These are phyloP conservation scores for Linum trigynum DNA, from an alignment of 345 rosid genomes.

Conservation along the genomic window DNA sequence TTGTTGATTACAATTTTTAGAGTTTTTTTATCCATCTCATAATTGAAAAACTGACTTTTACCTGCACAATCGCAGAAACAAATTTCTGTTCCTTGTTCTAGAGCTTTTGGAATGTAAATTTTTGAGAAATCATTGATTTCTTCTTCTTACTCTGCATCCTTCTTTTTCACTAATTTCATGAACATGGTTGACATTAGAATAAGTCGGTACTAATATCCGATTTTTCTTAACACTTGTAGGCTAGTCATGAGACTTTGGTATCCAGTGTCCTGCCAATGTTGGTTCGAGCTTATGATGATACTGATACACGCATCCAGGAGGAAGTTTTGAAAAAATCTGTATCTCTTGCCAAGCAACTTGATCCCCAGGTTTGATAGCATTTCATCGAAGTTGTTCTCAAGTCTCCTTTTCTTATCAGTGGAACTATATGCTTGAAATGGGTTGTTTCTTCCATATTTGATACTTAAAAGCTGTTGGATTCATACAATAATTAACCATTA, in stretches of 20 bases:
- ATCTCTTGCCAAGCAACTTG: constrained; percentile 69
- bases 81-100: background rate
- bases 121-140: background rate
- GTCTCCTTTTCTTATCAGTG: background rate
- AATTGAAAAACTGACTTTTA: too few species aligned
- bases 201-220: background rate
- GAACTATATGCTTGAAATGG: background rate
- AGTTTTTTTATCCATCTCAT: background rate
- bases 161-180: background rate
- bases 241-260: constrained; percentile 53
- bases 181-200: background rate
- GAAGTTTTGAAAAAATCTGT: constrained; percentile 72
- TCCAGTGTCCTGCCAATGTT: constrained; percentile 71
- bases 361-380: constrained; percentile 44
- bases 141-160: background rate
- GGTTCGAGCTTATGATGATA: constrained; percentile 89
- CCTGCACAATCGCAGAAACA: too few species aligned
- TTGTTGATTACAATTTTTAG: too few species aligned
- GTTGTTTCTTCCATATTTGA: background rate
- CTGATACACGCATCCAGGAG: constrained; percentile 92
- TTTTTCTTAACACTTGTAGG: constrained; percentile 37
- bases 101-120: background rate
- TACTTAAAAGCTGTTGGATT: too few species aligned
- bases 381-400: background rate
- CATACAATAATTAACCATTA: too few species aligned